A percentile compares a stretch with the other conserved stretches of the same genome.
phyloP scores from a whole-genome alignment of 2,329 filamentous ascomycete species.

The Tolypocladium amazonense region DNA sequence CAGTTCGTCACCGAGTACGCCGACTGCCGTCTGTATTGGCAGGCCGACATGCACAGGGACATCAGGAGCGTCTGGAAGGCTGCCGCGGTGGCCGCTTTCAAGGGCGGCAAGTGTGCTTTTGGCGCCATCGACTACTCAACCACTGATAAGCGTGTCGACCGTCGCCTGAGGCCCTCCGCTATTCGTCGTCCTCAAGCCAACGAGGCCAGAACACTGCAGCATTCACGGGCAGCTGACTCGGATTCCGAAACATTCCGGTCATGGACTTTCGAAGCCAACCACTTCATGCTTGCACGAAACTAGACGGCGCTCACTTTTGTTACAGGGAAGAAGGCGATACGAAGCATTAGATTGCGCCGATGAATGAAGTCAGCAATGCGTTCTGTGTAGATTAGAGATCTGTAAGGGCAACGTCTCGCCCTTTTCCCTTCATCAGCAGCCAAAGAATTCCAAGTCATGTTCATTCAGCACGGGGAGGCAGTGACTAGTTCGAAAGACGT shows the following conservation, averaged over 20 bases:
- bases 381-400: neutral
- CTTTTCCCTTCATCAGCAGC: no score
- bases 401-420: no score
- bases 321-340: neutral
- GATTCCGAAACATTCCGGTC: neutral
- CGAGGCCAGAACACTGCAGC: neutral
- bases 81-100: neutral
- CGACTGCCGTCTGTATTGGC: neutral
- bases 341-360: neutral
- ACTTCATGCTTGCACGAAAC: neutral
- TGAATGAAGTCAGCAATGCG: neutral
- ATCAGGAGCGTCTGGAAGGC: neutral
- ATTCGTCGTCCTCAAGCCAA: neutral
- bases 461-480: neutral
- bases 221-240: neutral
- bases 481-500: neutral
- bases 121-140: constrained; percentile 1
- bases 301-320: neutral
- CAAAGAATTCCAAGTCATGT: no score
- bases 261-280: neutral
- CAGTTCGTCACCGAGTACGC: neutral
- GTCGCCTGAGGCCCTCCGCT: neutral
- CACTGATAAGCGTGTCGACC: neutral
- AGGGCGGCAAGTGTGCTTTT: neutral
- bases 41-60: neutral